A percentile compares a stretch with the other conserved stretches of the same genome.
Evolutionary conservation across 1,284 basidiomycete species (phyloP).

Genomic region (Cryptococcus maquisensis): DNA sequence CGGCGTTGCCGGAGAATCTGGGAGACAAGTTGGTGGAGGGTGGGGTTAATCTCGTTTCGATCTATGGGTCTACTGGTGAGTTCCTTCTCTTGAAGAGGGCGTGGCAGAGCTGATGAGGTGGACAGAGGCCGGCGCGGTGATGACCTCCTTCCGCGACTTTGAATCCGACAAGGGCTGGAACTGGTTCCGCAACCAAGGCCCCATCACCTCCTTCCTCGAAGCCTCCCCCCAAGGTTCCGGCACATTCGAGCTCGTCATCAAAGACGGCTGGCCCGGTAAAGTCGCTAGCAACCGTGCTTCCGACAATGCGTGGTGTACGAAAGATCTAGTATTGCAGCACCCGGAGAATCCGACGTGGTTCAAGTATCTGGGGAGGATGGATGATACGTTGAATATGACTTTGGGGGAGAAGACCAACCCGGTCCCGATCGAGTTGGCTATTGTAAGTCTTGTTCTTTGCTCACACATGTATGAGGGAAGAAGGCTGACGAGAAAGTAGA

Average conservation of each 20-base stretch:
- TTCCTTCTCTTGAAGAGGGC: not conserved
- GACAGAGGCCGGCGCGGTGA: slow-evolving; percentile 41
- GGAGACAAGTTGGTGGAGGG: slow-evolving; percentile 56
- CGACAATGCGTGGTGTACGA: slow-evolving; percentile 59
- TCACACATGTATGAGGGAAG: not conserved
- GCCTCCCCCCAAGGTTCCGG: slow-evolving; percentile 52
- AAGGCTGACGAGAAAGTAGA: slow-evolving; percentile 10
- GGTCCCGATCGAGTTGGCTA: slow-evolving; percentile 46
- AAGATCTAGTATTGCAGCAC: slow-evolving; percentile 58
- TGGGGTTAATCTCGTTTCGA: slow-evolving; percentile 57
- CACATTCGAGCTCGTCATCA: slow-evolving; percentile 57
- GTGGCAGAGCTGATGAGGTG: not conserved
- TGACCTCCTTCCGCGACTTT: slow-evolving; percentile 51
- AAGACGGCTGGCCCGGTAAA: slow-evolving; percentile 58
- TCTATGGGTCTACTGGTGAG: slow-evolving; percentile 54
- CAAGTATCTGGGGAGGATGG: slow-evolving; percentile 59
- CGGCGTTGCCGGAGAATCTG: slow-evolving; percentile 52
- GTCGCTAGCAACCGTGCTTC: slow-evolving; percentile 55
- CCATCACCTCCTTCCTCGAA: slow-evolving; percentile 50
- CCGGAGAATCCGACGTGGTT: slow-evolving; percentile 50
- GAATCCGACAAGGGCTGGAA: slow-evolving; percentile 59
- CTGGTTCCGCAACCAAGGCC: slow-evolving; percentile 53
- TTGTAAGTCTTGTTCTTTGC: slow-evolving; percentile 24
- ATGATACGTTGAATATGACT: slow-evolving; percentile 55
- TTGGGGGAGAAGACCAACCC: slow-evolving; percentile 60